A percentile compares a stretch with the other conserved stretches of the same genome.
These are phyloP conservation scores for Platanus orientalis DNA, from an alignment of 164 flowering plant species.

Conservation along the genomic window DNA sequence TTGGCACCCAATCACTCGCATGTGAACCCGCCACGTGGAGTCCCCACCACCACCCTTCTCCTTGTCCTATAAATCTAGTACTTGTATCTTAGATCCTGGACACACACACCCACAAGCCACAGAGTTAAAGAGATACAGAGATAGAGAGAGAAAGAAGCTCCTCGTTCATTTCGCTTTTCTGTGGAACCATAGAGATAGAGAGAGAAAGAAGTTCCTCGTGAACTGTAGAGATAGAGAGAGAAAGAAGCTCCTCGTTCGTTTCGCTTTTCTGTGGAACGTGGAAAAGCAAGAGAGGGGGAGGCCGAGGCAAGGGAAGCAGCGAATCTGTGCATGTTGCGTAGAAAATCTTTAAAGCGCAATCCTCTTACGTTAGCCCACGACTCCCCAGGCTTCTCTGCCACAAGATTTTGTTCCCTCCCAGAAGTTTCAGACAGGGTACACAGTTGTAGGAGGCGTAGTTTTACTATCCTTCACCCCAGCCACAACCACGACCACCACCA, in stretches of 20 bases:
- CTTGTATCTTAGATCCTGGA: slow-evolving; percentile 42
- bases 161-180: not conserved
- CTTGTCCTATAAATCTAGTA: slow-evolving; percentile 46
- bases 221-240: not conserved
- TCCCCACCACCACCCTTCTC: slow-evolving; percentile 3
- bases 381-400: slow-evolving; percentile 34
- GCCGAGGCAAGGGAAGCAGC: no score
- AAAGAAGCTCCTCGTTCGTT: not conserved
- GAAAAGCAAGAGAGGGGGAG: not conserved
- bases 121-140: no score
- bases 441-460: slow-evolving; percentile 21
- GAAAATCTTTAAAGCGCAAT: slow-evolving; percentile 54
- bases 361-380: slow-evolving; percentile 53
- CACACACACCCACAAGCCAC: no score
- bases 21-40: slow-evolving; percentile 26
- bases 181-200: no score
- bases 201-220: no score
- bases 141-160: not conserved
- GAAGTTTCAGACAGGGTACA: slow-evolving; percentile 6
- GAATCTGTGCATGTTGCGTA: slow-evolving; percentile 59
- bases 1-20: slow-evolving; percentile 29
- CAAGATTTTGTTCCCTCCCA: slow-evolving; percentile 34
- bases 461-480: slow-evolving; percentile 28
- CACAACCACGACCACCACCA: no score
- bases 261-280: not conserved